Conservation (phyloP, 257 asterid species). For the Fraxinus cuspidata region DNA sequence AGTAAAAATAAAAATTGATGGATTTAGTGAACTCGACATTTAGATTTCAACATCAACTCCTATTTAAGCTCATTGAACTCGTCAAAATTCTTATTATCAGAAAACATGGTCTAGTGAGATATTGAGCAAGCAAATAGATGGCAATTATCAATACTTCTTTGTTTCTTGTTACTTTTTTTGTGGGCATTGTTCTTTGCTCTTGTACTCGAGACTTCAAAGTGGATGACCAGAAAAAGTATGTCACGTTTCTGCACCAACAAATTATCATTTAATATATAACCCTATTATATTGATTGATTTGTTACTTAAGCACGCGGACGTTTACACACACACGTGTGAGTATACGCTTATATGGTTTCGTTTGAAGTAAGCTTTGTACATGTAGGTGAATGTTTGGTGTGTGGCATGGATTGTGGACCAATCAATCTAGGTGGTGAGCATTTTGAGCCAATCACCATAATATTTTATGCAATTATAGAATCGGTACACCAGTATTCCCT, state of each 20-base stretch:
- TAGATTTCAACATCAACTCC: not conserved
- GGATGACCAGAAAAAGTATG: not conserved
- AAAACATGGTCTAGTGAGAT: not conserved
- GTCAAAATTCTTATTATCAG: not conserved
- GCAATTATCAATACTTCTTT: not conserved
- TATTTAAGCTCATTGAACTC: not conserved
- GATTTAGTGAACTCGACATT: not conserved
- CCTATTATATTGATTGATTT: not conserved
- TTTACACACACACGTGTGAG: too few relatives aligned
- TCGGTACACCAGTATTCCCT: conserved; percentile 23
- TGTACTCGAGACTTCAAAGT: not conserved
- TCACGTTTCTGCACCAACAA: not conserved
- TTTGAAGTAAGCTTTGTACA: not conserved
- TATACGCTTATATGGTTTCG: not conserved
- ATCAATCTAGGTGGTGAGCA: conserved; percentile 19
- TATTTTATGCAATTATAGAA: not conserved
- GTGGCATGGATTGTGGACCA: conserved; percentile 9
- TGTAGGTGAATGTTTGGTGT: conserved; percentile 13
- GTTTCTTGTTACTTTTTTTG: not conserved
- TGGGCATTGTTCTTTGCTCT: not conserved
- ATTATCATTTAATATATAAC: not conserved
- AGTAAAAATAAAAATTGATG: not conserved
- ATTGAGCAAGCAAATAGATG: not conserved
- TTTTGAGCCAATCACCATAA: conserved; percentile 1
- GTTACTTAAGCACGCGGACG: too few relatives aligned